These are phyloP conservation scores for Phytophthora fragariaefolia DNA, from an alignment of 352 stramenopile genomes.

Conservation along the genomic window DNA sequence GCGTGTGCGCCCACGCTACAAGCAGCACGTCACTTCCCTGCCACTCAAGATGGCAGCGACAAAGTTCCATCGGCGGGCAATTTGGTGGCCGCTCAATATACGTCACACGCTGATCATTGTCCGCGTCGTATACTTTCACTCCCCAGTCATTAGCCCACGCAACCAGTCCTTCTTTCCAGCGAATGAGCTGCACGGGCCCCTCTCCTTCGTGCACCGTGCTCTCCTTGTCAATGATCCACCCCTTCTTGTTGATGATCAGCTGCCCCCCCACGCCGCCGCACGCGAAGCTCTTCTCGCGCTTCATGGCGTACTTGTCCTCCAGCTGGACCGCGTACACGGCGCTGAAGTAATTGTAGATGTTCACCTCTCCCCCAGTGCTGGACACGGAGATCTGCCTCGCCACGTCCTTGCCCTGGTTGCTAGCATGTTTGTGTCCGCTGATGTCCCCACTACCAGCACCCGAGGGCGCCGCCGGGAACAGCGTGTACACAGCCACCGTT, in stretches of 20 bases:
- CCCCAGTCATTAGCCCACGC: constrained; percentile 90
- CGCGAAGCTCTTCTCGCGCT: constrained; percentile 82
- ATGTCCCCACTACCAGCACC: constrained; percentile 14
- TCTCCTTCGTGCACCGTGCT: constrained; percentile 85
- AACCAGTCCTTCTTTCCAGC: constrained; percentile 79
- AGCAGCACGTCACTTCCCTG: constrained; percentile 63
- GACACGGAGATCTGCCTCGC: constrained; percentile 54
- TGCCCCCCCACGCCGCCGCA: constrained; percentile 81
- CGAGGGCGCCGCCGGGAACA: constrained; percentile 50
- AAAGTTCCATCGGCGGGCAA: constrained; percentile 85
- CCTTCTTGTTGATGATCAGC: constrained; percentile 88
- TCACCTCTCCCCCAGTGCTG: constrained; percentile 81
- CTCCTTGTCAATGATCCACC: constrained; percentile 91
- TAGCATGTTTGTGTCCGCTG: constrained; percentile 31
- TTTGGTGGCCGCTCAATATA: constrained; percentile 83
- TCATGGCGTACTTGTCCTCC: constrained; percentile 80
- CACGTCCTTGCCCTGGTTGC: constrained; percentile 18
- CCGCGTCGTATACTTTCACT: constrained; percentile 85
- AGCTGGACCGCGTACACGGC: constrained; percentile 83
- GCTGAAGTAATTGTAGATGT: constrained; percentile 91
- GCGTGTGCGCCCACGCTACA: constrained; percentile 77
- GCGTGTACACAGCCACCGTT: constrained; percentile 81
- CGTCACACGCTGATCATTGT: constrained; percentile 78
- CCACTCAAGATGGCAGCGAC: constrained; percentile 83
- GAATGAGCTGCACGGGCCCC: constrained; percentile 80